Percentiles rank a stretch among this genome's conserved stretches.
These are phyloP conservation scores for Fagopyrum tataricum DNA, from an alignment of 148 eudicot species.

Conservation along the genomic window DNA sequence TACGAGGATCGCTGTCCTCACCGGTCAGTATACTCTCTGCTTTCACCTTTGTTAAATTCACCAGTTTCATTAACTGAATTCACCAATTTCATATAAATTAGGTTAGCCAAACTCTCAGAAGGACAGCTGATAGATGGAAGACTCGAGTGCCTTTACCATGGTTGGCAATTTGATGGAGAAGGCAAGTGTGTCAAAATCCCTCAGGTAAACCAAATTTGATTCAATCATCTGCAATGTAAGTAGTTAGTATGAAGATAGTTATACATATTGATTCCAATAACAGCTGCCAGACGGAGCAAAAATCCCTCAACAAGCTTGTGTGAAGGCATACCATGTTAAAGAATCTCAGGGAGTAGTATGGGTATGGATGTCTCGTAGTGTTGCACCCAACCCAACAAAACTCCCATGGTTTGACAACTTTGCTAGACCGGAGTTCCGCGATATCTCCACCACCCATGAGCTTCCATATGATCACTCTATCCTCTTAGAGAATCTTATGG, in stretches of 20 bases:
- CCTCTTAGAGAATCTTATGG: constrained; percentile 96
- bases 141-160: constrained; percentile 94
- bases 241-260: neutral
- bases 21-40: constrained; percentile 88
- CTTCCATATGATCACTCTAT: constrained; percentile 98
- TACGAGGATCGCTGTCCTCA: constrained; percentile 93
- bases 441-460: constrained; percentile 74
- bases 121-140: constrained; percentile 85
- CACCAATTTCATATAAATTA: constrained; percentile 16
- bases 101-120: constrained; percentile 97
- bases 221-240: neutral
- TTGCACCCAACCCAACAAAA: constrained; percentile 57
- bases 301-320: constrained; percentile 85
- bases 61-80: neutral
- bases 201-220: constrained; percentile 45
- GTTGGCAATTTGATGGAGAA: constrained; percentile 97
- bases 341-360: constrained; percentile 95
- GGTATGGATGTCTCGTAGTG: constrained; percentile 91
- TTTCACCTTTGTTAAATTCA: too few relatives aligned
- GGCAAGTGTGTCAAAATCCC: constrained; percentile 96
- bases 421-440: constrained; percentile 68
- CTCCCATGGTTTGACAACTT: constrained; percentile 92
- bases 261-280: neutral
- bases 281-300: constrained; percentile 80
- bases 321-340: constrained; percentile 54